phyloP scores from a whole-genome alignment of 257 asterid species.

The Ballota nigra region DNA sequence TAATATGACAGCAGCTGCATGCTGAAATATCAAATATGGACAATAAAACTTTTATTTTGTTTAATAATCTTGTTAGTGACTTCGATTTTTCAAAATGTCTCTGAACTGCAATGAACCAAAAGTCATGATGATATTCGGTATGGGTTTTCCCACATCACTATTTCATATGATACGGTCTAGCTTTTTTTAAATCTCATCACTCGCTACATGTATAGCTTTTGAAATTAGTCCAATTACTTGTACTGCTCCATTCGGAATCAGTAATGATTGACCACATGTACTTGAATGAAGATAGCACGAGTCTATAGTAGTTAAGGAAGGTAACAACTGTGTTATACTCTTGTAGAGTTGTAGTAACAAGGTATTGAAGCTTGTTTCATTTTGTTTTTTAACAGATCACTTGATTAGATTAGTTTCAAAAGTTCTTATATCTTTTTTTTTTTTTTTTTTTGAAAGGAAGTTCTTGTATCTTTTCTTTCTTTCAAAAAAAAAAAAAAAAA shows the following conservation, averaged over 20 bases:
- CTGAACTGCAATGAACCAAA: background rate
- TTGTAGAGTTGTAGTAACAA: background rate
- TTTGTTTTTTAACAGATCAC: background rate
- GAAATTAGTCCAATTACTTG: background rate
- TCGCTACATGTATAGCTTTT: background rate
- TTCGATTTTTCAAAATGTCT: background rate
- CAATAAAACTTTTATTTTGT: background rate
- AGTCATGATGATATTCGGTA: background rate
- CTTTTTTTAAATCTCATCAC: background rate
- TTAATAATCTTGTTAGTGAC: background rate
- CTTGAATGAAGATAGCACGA: conserved; percentile 13
- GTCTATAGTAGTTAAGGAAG: background rate
- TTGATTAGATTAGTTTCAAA: background rate
- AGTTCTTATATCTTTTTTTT: no score
- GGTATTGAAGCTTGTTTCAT: background rate
- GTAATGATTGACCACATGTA: conserved; percentile 5
- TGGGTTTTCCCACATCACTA: background rate
- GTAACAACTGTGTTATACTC: background rate
- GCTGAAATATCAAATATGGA: background rate
- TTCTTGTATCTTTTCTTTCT: no score
- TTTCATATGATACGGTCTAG: background rate
- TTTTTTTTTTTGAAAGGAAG: no score
- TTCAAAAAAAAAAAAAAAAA: no score
- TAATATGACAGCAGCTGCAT: background rate
- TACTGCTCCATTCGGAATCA: background rate